A percentile compares a stretch with the other conserved stretches of the same genome.
These are phyloP conservation scores for Sphagnum tenellum DNA, from an alignment of 225 moss, liverwort and hornwort species.

Conservation along the genomic window DNA sequence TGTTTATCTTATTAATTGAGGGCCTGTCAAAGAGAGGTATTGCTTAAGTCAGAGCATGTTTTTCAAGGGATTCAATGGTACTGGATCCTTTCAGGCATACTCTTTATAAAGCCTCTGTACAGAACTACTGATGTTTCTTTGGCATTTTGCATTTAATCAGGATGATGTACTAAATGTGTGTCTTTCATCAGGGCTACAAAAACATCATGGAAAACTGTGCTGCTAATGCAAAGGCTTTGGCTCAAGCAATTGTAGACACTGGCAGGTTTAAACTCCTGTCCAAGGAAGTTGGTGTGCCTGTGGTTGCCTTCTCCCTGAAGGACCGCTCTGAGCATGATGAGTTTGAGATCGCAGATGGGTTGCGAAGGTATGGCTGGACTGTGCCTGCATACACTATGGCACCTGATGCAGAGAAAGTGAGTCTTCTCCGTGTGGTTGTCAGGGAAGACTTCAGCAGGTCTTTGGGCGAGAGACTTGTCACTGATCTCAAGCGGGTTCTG, in stretches of 20 bases:
- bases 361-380: conserved; percentile 68
- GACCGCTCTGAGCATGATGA: conserved; percentile 38
- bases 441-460: conserved; percentile 80
- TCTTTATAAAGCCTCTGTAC: no score
- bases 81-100: no score
- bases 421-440: conserved; percentile 66
- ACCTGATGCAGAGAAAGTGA: conserved; percentile 43
- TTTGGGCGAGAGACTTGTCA: conserved; percentile 53
- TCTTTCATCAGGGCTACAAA: conserved; percentile 48
- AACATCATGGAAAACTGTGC: conserved; percentile 61
- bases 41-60: no score
- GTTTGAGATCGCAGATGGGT: conserved; percentile 48
- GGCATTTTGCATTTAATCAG: no score
- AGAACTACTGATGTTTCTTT: no score
- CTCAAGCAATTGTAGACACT: conserved; percentile 23
- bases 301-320: conserved; percentile 62
- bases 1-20: no score
- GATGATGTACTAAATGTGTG: no score
- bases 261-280: conserved; percentile 62
- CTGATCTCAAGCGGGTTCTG: conserved; percentile 27
- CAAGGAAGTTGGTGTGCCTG: conserved; percentile 57
- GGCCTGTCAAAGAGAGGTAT: no score
- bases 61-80: no score
- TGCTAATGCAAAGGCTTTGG: conserved; percentile 33
- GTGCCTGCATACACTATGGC: conserved; percentile 97